These are phyloP conservation scores for Vicia faba DNA, from an alignment of 306 rosid genomes.

Conservation along the genomic window DNA sequence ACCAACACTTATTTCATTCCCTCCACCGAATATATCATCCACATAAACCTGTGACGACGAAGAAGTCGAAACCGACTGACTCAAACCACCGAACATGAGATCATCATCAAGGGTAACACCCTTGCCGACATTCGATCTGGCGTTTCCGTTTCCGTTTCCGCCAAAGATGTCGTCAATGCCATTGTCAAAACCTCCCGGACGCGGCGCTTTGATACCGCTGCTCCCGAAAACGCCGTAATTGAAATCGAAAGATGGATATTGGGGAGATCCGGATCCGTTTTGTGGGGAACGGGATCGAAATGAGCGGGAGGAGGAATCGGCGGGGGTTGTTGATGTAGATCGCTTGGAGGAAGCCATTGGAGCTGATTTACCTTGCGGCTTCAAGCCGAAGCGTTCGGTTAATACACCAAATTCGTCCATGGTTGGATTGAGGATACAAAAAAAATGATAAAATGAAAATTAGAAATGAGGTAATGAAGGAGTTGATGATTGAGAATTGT, in stretches of 20 bases:
- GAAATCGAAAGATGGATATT: conserved; percentile 38
- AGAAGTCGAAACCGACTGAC: conserved; percentile 38
- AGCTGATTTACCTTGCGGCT: conserved; percentile 84
- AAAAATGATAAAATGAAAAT: background rate
- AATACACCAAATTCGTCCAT: conserved; percentile 96
- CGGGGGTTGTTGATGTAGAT: conserved; percentile 9
- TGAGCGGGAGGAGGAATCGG: conserved; percentile 33
- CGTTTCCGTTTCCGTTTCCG: conserved; percentile 38
- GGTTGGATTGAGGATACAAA: background rate
- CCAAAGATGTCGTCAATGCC: conserved; percentile 55
- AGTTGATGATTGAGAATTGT: background rate
- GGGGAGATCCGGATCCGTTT: conserved; percentile 47
- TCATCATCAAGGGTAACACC: conserved; percentile 53
- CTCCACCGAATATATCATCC: conserved; percentile 75
- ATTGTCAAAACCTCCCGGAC: conserved; percentile 44
- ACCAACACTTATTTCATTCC: conserved; percentile 50
- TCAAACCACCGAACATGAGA: conserved; percentile 57
- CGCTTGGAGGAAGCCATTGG: conserved; percentile 80
- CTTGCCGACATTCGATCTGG: conserved; percentile 31
- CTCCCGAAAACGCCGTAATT: conserved; percentile 25
- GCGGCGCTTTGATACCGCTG: conserved; percentile 33
- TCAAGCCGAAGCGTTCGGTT: conserved; percentile 76
- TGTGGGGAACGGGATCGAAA: conserved; percentile 38
- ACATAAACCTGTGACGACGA: conserved; percentile 37
- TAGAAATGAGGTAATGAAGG: background rate